Conservation (phyloP, 2,329 filamentous ascomycete species). For the Fusarium falciforme region DNA sequence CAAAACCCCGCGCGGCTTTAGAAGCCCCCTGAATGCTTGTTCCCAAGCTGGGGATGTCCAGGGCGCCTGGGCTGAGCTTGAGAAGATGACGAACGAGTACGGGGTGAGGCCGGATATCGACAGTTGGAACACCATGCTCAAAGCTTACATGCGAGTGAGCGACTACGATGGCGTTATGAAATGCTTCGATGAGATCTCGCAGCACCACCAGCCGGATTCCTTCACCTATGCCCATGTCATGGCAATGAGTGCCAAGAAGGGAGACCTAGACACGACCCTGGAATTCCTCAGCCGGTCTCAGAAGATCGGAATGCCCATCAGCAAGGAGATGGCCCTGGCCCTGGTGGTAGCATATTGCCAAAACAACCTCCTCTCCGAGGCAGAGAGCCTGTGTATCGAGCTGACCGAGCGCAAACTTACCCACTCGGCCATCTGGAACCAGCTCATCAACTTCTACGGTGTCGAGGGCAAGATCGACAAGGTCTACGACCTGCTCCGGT, state of each 20-base stretch:
- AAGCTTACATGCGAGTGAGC: constrained; percentile 73
- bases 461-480: constrained; percentile 65
- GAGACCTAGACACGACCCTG: constrained; percentile 77
- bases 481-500: constrained; percentile 60
- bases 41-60: constrained; percentile 74
- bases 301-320: constrained; percentile 60
- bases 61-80: constrained; percentile 70
- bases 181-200: constrained; percentile 71
- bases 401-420: constrained; percentile 64
- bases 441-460: constrained; percentile 77
- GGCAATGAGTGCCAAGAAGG: constrained; percentile 74
- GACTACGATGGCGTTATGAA: constrained; percentile 75
- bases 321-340: constrained; percentile 69
- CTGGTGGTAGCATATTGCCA: constrained; percentile 75
- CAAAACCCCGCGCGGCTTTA: constrained; percentile 53
- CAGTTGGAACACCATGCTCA: constrained; percentile 83
- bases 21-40: constrained; percentile 77
- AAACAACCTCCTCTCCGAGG: constrained; percentile 51
- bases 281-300: constrained; percentile 74
- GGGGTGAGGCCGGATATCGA: constrained; percentile 65
- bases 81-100: constrained; percentile 68
- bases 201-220: constrained; percentile 64
- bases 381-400: constrained; percentile 56
- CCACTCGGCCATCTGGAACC: constrained; percentile 79
- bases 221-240: constrained; percentile 80